phyloP scores from a whole-genome alignment of 2,329 filamentous ascomycete species.

The Scedosporium apiospermum region DNA sequence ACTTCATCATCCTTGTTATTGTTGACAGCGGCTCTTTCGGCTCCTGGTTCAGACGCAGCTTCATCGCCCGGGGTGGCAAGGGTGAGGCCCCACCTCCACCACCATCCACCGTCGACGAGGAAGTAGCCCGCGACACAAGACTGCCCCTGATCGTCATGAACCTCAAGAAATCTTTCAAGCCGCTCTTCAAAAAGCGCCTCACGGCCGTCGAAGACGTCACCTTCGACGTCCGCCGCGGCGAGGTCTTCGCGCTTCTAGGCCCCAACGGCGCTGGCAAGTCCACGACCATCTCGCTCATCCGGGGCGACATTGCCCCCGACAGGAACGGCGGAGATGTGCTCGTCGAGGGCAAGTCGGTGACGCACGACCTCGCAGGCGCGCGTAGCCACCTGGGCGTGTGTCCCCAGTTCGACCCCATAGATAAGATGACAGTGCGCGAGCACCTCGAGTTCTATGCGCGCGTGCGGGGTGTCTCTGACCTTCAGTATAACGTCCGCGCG shows the following conservation, averaged over 20 bases:
- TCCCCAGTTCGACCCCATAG: constrained; percentile 80
- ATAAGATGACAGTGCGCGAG: constrained; percentile 81
- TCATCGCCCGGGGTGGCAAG: constrained; percentile 25
- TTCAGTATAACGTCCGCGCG: constrained; percentile 67
- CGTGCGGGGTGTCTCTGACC: constrained; percentile 66
- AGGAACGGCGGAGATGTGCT: constrained; percentile 66
- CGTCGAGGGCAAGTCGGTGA: constrained; percentile 69
- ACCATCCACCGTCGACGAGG: constrained; percentile 35
- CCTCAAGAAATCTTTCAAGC: constrained; percentile 68
- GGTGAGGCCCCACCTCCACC: constrained; percentile 8
- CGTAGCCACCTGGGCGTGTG: constrained; percentile 80
- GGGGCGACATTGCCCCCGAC: constrained; percentile 78
- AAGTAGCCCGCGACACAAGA: constrained; percentile 54
- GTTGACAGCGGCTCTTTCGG: constrained; percentile 66
- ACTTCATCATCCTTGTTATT: constrained; percentile 69
- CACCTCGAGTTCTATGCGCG: constrained; percentile 83
- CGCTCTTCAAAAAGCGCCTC: constrained; percentile 35
- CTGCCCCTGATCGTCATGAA: constrained; percentile 73
- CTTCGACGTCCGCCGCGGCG: constrained; percentile 68
- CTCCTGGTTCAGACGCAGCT: constrained; percentile 33
- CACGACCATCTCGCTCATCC: constrained; percentile 79
- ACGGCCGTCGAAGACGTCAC: constrained; percentile 82
- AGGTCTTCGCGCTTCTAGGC: constrained; percentile 82
- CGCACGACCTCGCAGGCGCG: constrained; percentile 60
- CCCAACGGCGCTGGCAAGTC: constrained; percentile 90